Evolutionary conservation across 306 rosid genomes (phyloP).

Genomic region (Argentina anserina): DNA sequence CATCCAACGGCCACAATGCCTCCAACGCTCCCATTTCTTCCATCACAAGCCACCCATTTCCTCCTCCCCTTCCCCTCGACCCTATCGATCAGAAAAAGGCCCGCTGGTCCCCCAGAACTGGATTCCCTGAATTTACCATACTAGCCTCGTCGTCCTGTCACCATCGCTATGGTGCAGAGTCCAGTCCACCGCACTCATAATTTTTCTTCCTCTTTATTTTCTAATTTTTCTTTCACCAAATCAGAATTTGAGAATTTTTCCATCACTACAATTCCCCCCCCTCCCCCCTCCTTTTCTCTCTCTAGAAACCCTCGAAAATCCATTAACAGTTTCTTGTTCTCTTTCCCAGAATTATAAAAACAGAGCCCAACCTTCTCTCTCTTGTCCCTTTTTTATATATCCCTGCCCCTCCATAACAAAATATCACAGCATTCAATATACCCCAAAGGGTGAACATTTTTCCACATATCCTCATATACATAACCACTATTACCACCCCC

Average conservation of each 20-base stretch:
- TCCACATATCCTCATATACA: background rate
- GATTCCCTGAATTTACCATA: constrained; percentile 17
- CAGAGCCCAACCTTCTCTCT: background rate
- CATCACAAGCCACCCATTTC: background rate
- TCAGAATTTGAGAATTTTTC: background rate
- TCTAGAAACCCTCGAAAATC: background rate
- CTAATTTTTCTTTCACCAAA: constrained; percentile 14
- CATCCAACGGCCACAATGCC: background rate
- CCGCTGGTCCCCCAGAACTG: constrained; percentile 13
- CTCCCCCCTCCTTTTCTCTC: background rate
- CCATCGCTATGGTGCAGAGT: constrained; percentile 42
- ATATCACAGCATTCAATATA: constrained; percentile 15
- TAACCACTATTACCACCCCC: background rate
- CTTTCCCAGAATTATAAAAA: constrained; percentile 7
- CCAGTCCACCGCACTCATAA: constrained; percentile 16
- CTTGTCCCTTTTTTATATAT: background rate
- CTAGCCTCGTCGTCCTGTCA: constrained; percentile 43
- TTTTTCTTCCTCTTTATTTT: background rate
- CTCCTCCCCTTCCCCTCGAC: background rate
- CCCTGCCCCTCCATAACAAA: constrained; percentile 23
- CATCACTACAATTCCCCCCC: background rate
- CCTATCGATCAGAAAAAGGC: background rate
- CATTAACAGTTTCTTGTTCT: background rate
- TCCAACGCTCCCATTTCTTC: background rate
- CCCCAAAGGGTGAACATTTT: background rate